Evolutionary conservation across 306 rosid species (phyloP).

Genomic region (Morella rubra): DNA sequence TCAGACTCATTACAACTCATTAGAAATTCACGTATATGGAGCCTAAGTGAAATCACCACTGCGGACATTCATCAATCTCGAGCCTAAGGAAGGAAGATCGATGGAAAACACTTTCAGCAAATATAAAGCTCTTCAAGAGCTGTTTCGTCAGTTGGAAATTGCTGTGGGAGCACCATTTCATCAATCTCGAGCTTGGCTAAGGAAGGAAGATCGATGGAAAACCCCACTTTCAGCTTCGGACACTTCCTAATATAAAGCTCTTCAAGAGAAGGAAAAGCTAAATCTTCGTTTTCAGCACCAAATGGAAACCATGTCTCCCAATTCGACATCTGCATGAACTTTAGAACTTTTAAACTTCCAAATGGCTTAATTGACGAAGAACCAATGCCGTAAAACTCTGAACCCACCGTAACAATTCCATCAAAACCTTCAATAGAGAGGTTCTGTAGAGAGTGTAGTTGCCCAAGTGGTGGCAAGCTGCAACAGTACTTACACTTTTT

Average conservation of each 20-base stretch:
- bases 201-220: neutral
- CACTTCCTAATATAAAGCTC: rapidly evolving
- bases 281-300: neutral
- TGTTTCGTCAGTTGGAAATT: too few species aligned
- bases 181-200: neutral
- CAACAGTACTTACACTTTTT: too few species aligned
- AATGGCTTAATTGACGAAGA: constrained; percentile 9
- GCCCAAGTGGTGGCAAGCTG: too few species aligned
- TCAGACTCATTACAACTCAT: neutral
- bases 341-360: neutral
- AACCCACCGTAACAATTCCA: neutral
- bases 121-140: rapidly evolving
- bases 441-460: neutral
- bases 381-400: neutral
- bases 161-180: too few species aligned
- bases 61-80: neutral
- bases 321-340: neutral
- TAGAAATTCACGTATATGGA: neutral
- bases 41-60: neutral
- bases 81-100: neutral
- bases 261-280: constrained; percentile 20
- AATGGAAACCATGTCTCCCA: constrained; percentile 6
- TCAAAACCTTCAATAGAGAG: neutral
- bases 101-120: neutral
- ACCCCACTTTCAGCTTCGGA: neutral